These are phyloP conservation scores for Cytospora paraplurivora DNA, from an alignment of 2,329 filamentous ascomycete species.

Conservation along the genomic window DNA sequence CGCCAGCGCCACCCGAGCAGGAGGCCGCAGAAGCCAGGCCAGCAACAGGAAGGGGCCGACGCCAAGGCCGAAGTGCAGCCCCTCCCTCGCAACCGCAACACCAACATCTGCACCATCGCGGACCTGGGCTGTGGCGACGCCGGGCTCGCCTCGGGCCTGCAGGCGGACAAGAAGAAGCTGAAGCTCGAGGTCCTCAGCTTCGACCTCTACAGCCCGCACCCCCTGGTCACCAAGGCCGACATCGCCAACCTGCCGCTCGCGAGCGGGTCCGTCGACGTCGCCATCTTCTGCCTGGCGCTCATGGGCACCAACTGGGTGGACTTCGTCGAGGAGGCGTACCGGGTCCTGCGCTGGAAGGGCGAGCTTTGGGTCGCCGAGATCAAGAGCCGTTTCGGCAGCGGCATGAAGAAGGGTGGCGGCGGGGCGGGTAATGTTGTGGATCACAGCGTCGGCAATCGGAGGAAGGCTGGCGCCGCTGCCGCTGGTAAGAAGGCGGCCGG, in stretches of 20 bases:
- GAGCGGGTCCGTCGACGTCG: conserved; percentile 78
- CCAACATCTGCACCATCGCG: conserved; percentile 70
- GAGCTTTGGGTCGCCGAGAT: conserved; percentile 98
- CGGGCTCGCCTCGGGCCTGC: conserved; percentile 71
- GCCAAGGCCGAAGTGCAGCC: conserved; percentile 43
- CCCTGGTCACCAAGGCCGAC: conserved; percentile 83
- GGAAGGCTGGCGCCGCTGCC: conserved; percentile 47
- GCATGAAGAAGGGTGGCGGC: conserved; percentile 46
- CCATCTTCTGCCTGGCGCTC: conserved; percentile 91
- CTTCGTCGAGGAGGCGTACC: conserved; percentile 94
- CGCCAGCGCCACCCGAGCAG: conserved; percentile 44
- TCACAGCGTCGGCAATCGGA: conserved; percentile 72
- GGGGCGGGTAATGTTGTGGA: conserved; percentile 53
- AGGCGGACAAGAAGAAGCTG: conserved; percentile 64
- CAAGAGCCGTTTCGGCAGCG: conserved; percentile 79
- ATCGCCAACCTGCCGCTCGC: conserved; percentile 79
- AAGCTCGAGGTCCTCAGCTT: conserved; percentile 79
- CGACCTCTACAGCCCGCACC: conserved; percentile 78
- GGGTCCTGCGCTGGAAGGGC: conserved; percentile 87
- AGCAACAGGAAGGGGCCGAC: conserved; percentile 31
- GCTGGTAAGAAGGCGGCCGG: conserved; percentile 50
- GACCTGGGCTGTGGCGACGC: conserved; percentile 95
- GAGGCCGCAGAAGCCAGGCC: conserved; percentile 32
- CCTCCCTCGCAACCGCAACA: conserved; percentile 71
- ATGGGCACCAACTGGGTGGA: conserved; percentile 99